These are phyloP conservation scores for Solanum chiquidenum DNA, from an alignment of 257 asterid genomes.

Conservation along the genomic window DNA sequence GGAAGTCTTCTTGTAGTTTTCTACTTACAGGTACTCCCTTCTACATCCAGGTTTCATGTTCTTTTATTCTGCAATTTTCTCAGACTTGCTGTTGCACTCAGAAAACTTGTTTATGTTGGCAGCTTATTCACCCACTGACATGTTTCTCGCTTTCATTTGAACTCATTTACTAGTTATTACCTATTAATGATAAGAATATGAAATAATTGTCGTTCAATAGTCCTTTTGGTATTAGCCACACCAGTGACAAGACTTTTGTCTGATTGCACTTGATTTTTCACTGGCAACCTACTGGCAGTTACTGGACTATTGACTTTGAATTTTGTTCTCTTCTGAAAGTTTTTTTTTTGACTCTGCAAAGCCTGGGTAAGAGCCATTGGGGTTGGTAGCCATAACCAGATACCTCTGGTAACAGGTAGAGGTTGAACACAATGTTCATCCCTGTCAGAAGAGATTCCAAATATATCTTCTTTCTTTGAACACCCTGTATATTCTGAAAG, in stretches of 20 bases:
- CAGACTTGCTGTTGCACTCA: neutral
- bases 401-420: neutral
- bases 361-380: neutral
- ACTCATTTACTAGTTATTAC: neutral
- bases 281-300: neutral
- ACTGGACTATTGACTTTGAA: neutral
- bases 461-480: neutral
- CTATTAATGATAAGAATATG: neutral
- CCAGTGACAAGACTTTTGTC: neutral
- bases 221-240: neutral
- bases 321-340: neutral
- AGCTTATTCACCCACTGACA: neutral
- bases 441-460: neutral
- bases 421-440: neutral
- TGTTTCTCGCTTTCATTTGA: neutral
- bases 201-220: neutral
- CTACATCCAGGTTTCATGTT: neutral
- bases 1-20: constrained; percentile 97
- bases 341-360: neutral
- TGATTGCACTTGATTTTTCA: neutral
- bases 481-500: neutral
- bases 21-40: constrained; percentile 69
- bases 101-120: neutral
- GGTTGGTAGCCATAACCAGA: neutral
- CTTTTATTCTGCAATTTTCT: neutral